A percentile compares a stretch with the other conserved stretches of the same genome.
These are phyloP conservation scores for Trichoderma hamatum DNA, from an alignment of 2,329 filamentous ascomycete species.

Conservation along the genomic window DNA sequence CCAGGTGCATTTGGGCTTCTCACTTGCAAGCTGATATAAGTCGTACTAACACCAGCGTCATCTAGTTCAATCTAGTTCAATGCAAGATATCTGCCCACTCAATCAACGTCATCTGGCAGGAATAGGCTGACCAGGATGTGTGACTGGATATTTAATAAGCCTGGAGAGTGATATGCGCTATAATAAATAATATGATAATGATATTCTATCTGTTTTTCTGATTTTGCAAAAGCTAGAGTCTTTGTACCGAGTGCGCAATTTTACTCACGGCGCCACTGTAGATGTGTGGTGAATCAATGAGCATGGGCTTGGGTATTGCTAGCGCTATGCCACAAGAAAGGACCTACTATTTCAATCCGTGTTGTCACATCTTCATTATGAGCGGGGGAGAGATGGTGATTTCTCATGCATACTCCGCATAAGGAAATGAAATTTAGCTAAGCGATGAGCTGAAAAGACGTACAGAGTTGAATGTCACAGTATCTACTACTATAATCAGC, in stretches of 20 bases:
- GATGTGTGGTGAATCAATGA: not conserved
- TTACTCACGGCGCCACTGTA: not conserved
- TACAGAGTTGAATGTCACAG: not conserved
- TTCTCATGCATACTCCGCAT: not conserved
- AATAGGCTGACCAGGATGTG: not conserved
- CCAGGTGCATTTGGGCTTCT: not conserved
- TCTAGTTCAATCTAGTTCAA: not conserved
- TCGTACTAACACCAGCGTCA: not conserved
- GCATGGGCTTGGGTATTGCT: not conserved
- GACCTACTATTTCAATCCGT: not conserved
- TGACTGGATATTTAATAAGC: too few species aligned
- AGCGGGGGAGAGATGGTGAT: not conserved
- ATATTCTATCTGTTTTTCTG: not conserved
- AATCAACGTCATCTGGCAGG: not conserved
- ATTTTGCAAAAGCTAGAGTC: not conserved
- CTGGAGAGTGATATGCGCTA: not conserved
- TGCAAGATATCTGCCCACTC: not conserved
- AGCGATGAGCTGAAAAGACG: conserved; percentile 3
- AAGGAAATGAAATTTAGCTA: not conserved
- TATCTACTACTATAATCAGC: not conserved
- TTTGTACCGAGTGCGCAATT: not conserved
- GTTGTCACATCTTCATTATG: not conserved
- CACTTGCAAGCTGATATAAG: not conserved
- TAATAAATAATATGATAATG: not conserved
- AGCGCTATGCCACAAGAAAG: not conserved